Conservation (phyloP, 2,329 filamentous ascomycete species). For the Chaetoscypha palmicola region DNA sequence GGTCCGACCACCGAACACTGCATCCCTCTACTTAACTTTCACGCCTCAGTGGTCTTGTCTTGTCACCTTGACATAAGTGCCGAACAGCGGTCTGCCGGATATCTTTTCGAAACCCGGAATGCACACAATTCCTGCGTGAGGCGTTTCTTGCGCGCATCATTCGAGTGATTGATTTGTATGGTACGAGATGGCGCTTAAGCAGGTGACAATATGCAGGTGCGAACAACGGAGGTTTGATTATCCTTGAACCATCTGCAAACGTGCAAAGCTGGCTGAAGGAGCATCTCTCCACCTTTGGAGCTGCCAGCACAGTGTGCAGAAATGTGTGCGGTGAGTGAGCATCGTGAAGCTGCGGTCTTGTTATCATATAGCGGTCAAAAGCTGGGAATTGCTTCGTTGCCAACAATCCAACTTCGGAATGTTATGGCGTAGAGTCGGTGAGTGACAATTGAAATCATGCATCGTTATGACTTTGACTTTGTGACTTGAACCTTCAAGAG, state of each 20-base stretch:
- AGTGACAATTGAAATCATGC: too few species aligned
- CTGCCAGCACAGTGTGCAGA: neutral
- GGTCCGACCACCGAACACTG: constrained; percentile 2
- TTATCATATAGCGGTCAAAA: constrained; percentile 3
- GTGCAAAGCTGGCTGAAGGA: neutral
- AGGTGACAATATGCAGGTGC: constrained; percentile 19
- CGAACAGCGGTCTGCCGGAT: constrained; percentile 17
- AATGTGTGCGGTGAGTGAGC: neutral
- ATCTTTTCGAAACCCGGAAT: constrained; percentile 8
- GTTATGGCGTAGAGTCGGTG: neutral
- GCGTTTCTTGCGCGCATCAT: constrained; percentile 8
- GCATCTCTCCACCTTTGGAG: neutral
- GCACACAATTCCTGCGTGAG: constrained; percentile 5
- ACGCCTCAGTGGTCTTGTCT: neutral
- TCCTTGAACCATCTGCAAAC: constrained; percentile 6
- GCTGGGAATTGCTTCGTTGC: neutral
- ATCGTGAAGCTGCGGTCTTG: neutral
- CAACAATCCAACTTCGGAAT: neutral
- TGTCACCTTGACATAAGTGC: constrained; percentile 9
- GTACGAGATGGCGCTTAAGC: constrained; percentile 23
- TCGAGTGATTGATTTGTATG: constrained; percentile 12
- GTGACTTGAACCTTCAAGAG: too few species aligned
- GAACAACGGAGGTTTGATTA: constrained; percentile 4
- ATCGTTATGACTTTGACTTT: too few species aligned
- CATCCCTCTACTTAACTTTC: neutral